Evolutionary conservation across 768 basidiomycete genomes (phyloP).

Genomic region (Pleurotus tuoliensis): DNA sequence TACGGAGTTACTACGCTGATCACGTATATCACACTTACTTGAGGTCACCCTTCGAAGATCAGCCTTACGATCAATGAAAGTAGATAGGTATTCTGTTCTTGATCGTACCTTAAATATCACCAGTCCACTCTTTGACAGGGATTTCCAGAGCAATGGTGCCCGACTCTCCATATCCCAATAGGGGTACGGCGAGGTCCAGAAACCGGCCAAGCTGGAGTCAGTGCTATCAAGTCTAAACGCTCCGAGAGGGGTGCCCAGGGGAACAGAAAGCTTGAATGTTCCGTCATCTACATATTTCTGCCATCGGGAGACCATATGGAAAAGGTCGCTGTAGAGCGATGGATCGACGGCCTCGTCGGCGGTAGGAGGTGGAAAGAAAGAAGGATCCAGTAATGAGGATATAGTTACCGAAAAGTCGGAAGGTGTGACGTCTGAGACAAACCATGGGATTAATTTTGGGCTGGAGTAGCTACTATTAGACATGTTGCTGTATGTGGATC

Average conservation of each 20-base stretch:
- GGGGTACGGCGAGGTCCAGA: conserved; percentile 74
- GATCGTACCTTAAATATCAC: conserved; percentile 78
- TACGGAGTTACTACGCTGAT: background rate
- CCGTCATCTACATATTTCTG: conserved; percentile 63
- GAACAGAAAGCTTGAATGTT: conserved; percentile 69
- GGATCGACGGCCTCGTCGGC: conserved; percentile 20
- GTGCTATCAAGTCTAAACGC: background rate
- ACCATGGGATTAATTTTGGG: conserved; percentile 95
- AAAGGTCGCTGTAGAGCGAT: conserved; percentile 33
- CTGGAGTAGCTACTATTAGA: conserved; percentile 32
- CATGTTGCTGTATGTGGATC: background rate
- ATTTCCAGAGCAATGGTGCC: conserved; percentile 47
- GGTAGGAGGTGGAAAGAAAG: conserved; percentile 49
- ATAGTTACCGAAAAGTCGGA: conserved; percentile 71
- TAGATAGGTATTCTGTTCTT: background rate
- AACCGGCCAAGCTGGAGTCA: conserved; percentile 32
- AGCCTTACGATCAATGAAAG: background rate
- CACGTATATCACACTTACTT: conserved; percentile 56
- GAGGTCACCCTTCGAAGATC: conserved; percentile 59
- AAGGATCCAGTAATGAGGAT: conserved; percentile 49
- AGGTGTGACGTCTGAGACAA: conserved; percentile 93
- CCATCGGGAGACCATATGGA: conserved; percentile 69
- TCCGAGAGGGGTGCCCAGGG: conserved; percentile 54
- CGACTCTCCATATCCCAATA: conserved; percentile 69
- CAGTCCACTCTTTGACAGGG: conserved; percentile 53